Base-by-base conservation (phyloP, 305 asterid genomes). In the Nicotiana rustica region DNA sequence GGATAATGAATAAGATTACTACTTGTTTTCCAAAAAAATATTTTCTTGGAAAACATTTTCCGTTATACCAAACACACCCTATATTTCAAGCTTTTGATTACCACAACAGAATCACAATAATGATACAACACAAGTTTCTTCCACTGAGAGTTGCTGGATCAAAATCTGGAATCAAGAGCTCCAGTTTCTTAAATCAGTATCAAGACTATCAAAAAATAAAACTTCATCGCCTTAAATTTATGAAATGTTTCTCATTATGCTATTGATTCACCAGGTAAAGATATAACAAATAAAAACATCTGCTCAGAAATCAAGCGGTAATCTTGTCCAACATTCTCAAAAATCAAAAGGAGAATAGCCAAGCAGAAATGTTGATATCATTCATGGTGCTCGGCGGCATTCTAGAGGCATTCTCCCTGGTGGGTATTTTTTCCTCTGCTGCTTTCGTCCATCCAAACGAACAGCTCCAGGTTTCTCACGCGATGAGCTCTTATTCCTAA, bases 391-490 rank as follows among this genome's bases (percentile, higher is more conserved):
- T 33, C 59, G 44, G 12, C 25, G 36, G 47, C 47, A 41, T 69
- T 61, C 35, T 60, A 2, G 81, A 57, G 25, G 81, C 66, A 17
- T 10, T 52, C 57, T 52, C 57, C 57, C 57, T 41, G 47, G 47
- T 41, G 0, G 47, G 47, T 41, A 6, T 41, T 41, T 41, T 57
- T 21, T 79, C 83, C 85, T 87, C 49, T 59, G 91, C 83, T 84
- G 88, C 89, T 80, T 89, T 56, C 67, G 68, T 25, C 86, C 87
- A 61, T 85, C 91, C 64, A 62, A 76, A 14, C 35, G 84, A 77
- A 6, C 73, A 9, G 13, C 12, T 44, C 73, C 75, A 67, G 71
- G 0, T 80, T 64, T 88, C 64, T 82, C 85, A 57, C 81, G 87
- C 5, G 73, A 81, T 29, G 69, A 77, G 10, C 70, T 85, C 85